These are phyloP conservation scores for Tympanopsis confertula DNA, from an alignment of 2,329 filamentous ascomycete genomes.

Conservation along the genomic window DNA sequence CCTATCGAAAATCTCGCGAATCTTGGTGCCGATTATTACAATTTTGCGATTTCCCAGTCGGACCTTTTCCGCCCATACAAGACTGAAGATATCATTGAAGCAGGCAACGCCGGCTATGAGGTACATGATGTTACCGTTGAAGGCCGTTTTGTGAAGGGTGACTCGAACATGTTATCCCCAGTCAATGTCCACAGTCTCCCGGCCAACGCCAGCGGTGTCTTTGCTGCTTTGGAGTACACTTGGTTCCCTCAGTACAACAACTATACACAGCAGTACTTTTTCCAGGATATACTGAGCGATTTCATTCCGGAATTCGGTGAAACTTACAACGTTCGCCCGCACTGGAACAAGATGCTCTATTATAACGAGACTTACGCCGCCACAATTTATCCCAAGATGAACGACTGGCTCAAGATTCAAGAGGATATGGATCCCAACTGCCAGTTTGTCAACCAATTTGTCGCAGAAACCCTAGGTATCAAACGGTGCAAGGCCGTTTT, in stretches of 20 bases:
- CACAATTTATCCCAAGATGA: slow-evolving; percentile 7
- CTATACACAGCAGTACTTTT: slow-evolving; percentile 7
- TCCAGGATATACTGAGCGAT: slow-evolving; percentile 6
- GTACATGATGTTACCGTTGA: too few species aligned
- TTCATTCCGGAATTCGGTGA: slow-evolving; percentile 7
- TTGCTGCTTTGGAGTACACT: slow-evolving; percentile 7
- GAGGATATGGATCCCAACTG: slow-evolving; percentile 8
- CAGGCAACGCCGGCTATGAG: too few species aligned
- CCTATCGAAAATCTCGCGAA: slow-evolving; percentile 8
- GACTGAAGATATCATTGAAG: slow-evolving; percentile 7
- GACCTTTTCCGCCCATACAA: slow-evolving; percentile 6
- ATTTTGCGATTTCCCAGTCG: not conserved
- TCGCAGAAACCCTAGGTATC: slow-evolving; percentile 7
- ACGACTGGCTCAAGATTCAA: slow-evolving; percentile 8
- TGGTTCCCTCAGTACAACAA: slow-evolving; percentile 9
- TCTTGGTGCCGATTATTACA: slow-evolving; percentile 6
- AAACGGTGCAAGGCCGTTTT: too few species aligned
- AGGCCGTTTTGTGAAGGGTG: slow-evolving; percentile 7
- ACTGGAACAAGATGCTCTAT: slow-evolving; percentile 10
- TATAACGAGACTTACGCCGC: slow-evolving; percentile 5
- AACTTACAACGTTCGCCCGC: slow-evolving; percentile 7
- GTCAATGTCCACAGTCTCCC: slow-evolving; percentile 8
- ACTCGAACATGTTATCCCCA: slow-evolving; percentile 9
- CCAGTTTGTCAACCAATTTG: slow-evolving; percentile 9
- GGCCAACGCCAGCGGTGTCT: slow-evolving; percentile 7